These are phyloP conservation scores for Pseudohyphozyma bogoriensis DNA, from an alignment of 768 basidiomycete species.

Conservation along the genomic window DNA sequence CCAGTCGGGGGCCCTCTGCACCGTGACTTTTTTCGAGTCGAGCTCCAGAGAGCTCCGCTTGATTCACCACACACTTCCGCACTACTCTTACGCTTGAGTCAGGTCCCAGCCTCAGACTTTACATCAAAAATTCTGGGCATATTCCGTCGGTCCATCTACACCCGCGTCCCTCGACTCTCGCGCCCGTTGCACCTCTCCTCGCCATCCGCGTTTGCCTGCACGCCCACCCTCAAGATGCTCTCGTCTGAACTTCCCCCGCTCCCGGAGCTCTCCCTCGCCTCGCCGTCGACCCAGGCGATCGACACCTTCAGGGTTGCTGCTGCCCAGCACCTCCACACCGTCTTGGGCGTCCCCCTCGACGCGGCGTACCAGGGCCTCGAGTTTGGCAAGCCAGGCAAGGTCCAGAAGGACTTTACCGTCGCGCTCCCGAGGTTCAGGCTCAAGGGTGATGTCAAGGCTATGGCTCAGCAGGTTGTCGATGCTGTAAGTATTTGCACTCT, in stretches of 20 bases:
- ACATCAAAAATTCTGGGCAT: no score
- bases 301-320: constrained; percentile 75
- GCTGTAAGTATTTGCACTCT: constrained; percentile 48
- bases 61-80: no score
- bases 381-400: constrained; percentile 73
- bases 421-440: constrained; percentile 85
- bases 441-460: constrained; percentile 67
- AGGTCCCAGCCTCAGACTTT: no score
- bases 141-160: not conserved
- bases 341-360: constrained; percentile 44
- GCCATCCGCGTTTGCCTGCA: not conserved
- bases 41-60: no score
- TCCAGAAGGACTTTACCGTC: constrained; percentile 66
- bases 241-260: constrained; percentile 3
- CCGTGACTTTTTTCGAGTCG: no score
- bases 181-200: not conserved
- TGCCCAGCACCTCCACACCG: constrained; percentile 54
- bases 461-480: constrained; percentile 61
- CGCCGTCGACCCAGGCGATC: constrained; percentile 57
- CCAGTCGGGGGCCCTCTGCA: no score
- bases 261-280: constrained; percentile 44
- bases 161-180: not conserved
- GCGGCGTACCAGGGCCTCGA: constrained; percentile 77
- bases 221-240: not conserved
- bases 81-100: no score